Evolutionary conservation across 1,284 basidiomycete genomes (phyloP).

Genomic region (Sanghuangporus weigelae): DNA sequence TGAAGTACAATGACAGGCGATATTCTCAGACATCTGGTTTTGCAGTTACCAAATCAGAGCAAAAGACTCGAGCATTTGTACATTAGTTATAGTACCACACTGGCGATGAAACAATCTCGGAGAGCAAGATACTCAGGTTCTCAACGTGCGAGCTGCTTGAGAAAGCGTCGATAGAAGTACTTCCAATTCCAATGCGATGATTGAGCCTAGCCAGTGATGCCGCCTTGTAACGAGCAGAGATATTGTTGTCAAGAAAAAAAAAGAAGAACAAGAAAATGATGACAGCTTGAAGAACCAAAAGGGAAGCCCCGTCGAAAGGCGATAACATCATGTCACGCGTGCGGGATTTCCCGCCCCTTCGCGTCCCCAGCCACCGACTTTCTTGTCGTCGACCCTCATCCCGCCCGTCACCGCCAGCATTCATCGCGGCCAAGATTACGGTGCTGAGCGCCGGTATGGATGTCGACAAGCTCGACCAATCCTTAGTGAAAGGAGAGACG

Average conservation of each 20-base stretch:
- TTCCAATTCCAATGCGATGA: no score
- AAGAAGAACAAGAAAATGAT: not conserved
- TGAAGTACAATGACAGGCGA: no score
- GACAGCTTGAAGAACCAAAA: not conserved
- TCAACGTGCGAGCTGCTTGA: no score
- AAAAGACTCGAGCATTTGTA: no score
- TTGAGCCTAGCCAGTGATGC: not conserved
- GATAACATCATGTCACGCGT: not conserved
- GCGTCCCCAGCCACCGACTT: not conserved
- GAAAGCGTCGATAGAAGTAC: no score
- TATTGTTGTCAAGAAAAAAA: not conserved
- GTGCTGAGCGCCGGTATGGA: constrained; percentile 10
- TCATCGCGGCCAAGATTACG: not conserved
- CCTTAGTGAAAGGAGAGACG: not conserved
- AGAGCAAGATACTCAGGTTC: no score
- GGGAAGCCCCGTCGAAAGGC: not conserved
- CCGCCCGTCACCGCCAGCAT: not conserved
- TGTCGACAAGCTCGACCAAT: not conserved
- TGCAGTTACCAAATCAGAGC: no score
- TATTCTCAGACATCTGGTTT: no score
- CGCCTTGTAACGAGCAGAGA: not conserved
- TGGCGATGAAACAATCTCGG: no score
- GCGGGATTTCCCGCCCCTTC: not conserved
- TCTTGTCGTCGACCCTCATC: not conserved
- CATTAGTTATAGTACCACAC: no score